Percentiles rank a stretch among this genome's conserved stretches.
phyloP scores from a whole-genome alignment of 768 basidiomycete genomes.

The Auricularia heimuer region DNA sequence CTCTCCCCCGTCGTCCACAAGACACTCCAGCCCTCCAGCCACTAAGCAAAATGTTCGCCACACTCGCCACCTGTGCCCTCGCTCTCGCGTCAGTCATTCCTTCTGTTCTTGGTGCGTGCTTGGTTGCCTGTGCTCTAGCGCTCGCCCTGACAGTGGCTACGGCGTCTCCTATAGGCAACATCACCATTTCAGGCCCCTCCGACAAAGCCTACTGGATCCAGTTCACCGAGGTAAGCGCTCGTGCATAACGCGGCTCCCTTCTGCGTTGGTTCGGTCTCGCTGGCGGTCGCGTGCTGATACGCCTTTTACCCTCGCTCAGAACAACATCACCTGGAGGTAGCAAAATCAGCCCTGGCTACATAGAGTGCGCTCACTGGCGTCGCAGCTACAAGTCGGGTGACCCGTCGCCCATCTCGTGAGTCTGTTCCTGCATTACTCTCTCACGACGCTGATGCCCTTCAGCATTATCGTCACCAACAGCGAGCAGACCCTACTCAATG shows the following conservation, averaged over 20 bases:
- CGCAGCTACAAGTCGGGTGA: slow-evolving; percentile 19
- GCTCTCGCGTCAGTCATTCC: background rate
- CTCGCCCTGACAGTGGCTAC: background rate
- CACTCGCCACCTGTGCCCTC: background rate
- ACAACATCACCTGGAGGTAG: background rate
- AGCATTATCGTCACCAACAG: slow-evolving; percentile 24
- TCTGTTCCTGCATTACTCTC: background rate
- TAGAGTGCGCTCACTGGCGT: background rate
- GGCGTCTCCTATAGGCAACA: background rate
- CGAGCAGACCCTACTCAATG: slow-evolving; percentile 25
- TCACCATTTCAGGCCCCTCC: background rate
- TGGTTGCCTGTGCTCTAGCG: no score
- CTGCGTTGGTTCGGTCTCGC: background rate
- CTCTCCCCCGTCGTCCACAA: background rate
- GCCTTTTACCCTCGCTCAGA: background rate
- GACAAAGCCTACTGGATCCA: background rate
- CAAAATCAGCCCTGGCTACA: background rate
- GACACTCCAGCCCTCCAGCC: no score
- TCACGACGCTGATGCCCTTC: background rate
- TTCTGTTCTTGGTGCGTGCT: background rate
- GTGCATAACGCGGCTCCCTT: background rate
- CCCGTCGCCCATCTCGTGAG: slow-evolving; percentile 21
- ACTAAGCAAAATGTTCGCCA: background rate
- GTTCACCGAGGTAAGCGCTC: background rate
- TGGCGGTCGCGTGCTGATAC: background rate